Evolutionary conservation across 768 basidiomycete genomes (phyloP).

Genomic region (Boletus rex-veris): DNA sequence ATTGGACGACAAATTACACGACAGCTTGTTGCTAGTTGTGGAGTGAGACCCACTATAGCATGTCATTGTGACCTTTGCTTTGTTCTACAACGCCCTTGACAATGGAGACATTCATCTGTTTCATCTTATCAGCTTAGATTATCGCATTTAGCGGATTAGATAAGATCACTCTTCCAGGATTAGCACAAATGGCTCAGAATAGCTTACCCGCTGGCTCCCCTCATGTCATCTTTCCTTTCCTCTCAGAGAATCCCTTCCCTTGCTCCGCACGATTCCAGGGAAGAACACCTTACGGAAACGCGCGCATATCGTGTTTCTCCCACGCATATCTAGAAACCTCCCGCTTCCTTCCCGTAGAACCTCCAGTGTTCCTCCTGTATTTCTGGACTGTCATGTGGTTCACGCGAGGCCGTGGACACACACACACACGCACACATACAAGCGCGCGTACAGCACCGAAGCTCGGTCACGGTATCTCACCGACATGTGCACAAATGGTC

Average conservation of each 20-base stretch:
- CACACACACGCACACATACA: background rate
- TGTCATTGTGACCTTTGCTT: too few relatives aligned
- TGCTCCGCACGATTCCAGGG: conserved; percentile 12
- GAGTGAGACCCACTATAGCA: too few relatives aligned
- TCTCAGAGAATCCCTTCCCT: conserved; percentile 18
- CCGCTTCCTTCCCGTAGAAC: background rate
- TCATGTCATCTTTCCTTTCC: conserved; percentile 8
- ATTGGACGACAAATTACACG: too few relatives aligned
- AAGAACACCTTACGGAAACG: conserved; percentile 5
- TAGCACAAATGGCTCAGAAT: conserved; percentile 10
- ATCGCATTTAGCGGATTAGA: conserved; percentile 9
- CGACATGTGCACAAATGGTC: background rate
- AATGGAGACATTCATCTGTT: background rate
- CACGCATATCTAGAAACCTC: background rate
- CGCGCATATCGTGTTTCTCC: background rate
- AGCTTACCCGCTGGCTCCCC: conserved; percentile 6
- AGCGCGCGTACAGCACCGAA: background rate
- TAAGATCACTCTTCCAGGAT: conserved; percentile 18
- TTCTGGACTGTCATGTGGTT: conserved; percentile 3
- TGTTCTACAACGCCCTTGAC: too few relatives aligned
- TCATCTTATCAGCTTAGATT: background rate
- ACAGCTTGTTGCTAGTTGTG: too few relatives aligned
- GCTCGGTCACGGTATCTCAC: conserved; percentile 6
- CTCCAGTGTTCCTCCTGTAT: conserved; percentile 1
- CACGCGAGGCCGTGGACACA: conserved; percentile 5